These are phyloP conservation scores for Tagetes patula DNA, from an alignment of 129 eudicot genomes.

Conservation along the genomic window DNA sequence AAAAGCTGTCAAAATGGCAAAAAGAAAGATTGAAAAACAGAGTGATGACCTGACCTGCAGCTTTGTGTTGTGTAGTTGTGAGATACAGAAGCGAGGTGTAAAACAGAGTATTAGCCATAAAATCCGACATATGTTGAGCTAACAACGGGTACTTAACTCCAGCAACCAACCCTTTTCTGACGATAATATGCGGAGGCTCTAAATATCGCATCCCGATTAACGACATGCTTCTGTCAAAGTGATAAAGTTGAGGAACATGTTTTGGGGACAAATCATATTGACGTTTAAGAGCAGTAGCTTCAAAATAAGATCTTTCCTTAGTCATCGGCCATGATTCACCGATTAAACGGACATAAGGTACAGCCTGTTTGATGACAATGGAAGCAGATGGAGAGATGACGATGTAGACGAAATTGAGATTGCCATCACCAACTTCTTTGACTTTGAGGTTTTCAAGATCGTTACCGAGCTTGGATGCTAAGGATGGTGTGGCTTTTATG, in stretches of 20 bases:
- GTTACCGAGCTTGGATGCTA: slow-evolving; percentile 59
- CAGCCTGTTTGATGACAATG: slow-evolving; percentile 86
- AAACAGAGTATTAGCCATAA: slow-evolving; percentile 80
- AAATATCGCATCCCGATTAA: slow-evolving; percentile 90
- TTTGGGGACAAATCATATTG: slow-evolving; percentile 75
- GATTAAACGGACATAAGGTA: slow-evolving; percentile 86
- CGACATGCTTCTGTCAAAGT: slow-evolving; percentile 82
- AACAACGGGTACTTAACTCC: slow-evolving; percentile 80
- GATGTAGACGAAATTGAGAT: slow-evolving; percentile 92
- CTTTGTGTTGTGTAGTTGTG: slow-evolving; percentile 83
- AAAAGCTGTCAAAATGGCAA: background rate
- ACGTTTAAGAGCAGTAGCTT: slow-evolving; percentile 64
- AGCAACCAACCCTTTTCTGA: slow-evolving; percentile 87
- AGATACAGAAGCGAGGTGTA: slow-evolving; percentile 88
- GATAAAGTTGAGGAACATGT: slow-evolving; percentile 91
- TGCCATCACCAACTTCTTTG: slow-evolving; percentile 95
- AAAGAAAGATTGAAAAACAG: background rate
- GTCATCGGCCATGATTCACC: slow-evolving; percentile 99
- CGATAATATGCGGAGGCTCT: slow-evolving; percentile 89
- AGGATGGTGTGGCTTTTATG: slow-evolving; percentile 75
- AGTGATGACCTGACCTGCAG: slow-evolving; percentile 44
- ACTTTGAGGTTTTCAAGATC: slow-evolving; percentile 49
- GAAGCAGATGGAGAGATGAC: slow-evolving; percentile 64
- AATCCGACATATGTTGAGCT: slow-evolving; percentile 85
- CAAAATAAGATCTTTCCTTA: slow-evolving; percentile 92